Percentiles rank a stretch among this genome's conserved stretches.
phyloP scores from a whole-genome alignment of 805 yeast genomes.

The Wickerhamomyces queroliae region DNA sequence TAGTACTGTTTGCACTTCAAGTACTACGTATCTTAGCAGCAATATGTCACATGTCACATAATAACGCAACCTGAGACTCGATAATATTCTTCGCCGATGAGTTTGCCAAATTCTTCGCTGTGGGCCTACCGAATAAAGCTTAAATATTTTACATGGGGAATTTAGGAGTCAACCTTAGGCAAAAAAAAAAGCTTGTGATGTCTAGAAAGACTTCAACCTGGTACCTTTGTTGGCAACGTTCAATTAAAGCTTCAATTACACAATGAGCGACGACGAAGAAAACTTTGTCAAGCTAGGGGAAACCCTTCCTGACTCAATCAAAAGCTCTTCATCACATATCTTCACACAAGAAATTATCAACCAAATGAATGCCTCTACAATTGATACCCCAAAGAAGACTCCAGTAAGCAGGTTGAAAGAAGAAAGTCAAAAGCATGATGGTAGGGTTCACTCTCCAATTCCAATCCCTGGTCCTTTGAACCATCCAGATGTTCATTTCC shows the following conservation, averaged over 20 bases:
- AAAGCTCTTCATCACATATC: conserved; percentile 18
- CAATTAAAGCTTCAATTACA: not conserved
- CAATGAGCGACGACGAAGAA: conserved; percentile 3
- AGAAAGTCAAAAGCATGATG: not conserved
- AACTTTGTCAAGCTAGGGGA: conserved; percentile 19
- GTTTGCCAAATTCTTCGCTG: too few species aligned
- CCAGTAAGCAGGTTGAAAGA: conserved; percentile 1
- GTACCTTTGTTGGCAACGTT: not conserved
- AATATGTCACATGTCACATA: too few species aligned
- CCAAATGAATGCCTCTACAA: not conserved
- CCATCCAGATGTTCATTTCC: conserved; percentile 41
- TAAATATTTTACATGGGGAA: not conserved
- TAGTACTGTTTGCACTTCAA: too few species aligned
- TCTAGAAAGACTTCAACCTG: not conserved
- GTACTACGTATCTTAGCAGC: too few species aligned
- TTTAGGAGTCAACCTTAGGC: not conserved
- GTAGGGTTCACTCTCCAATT: conserved; percentile 34
- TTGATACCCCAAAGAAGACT: not conserved
- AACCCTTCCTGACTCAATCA: conserved; percentile 22
- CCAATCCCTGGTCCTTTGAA: conserved; percentile 44
- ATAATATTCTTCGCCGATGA: too few species aligned
- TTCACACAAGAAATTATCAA: conserved; percentile 9
- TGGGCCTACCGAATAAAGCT: too few species aligned
- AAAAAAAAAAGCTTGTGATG: too few species aligned
- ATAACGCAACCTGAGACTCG: too few species aligned